Evolutionary conservation across 805 yeast species (phyloP), one percentile per base, ranked within the genome.

Genomic region (Torulaspora quercuum): DNA sequence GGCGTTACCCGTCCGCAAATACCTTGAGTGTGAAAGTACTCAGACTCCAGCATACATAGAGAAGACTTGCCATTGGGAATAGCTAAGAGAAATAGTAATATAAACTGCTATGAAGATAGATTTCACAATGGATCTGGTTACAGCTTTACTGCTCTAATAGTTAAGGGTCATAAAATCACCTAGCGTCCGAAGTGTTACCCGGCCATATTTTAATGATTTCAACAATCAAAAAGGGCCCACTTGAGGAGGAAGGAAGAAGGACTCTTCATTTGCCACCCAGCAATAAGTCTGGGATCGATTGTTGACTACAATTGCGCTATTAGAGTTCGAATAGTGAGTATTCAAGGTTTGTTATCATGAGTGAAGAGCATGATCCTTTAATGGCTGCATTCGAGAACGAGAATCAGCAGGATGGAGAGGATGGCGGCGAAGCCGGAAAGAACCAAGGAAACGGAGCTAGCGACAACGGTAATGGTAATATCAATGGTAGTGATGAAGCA

Each of bases 361-460:
- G 75, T 59, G 80, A 73, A 54, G 87, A 81, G 55, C 72, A 75
- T 58, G 90, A 82, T 53, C 88, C 90, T n/a, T 75, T 82, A 49
- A 72, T 82, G 64, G 78, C 80, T 19, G 87, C 86, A 8, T 72
- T 82, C 22, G 48, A 45, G 27, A 39, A 44, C 27, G 48, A 37
- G 30, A 25, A 36, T 11, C 36, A 41, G 30, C 41, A 43, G 25
- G 41, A 56, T 37, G 34, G 33, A 29, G 28, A 35, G 12, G 35
- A 37, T 10, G 33, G 28, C 11, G 33, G 21, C 25, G 30, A 35
- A 11, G 26, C 27, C 24, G 26, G 29, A 12, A 33, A 26, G 16
- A 24, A 15, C 10, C 18, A 27, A 18, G 28, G 28, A 26, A 16
- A 25, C 17, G n/a, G 29, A 26, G 29, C n/a, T 14, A 13, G 27